Conservation (phyloP, 805 yeast species). For the Kluyveromyces lactis region DNA sequence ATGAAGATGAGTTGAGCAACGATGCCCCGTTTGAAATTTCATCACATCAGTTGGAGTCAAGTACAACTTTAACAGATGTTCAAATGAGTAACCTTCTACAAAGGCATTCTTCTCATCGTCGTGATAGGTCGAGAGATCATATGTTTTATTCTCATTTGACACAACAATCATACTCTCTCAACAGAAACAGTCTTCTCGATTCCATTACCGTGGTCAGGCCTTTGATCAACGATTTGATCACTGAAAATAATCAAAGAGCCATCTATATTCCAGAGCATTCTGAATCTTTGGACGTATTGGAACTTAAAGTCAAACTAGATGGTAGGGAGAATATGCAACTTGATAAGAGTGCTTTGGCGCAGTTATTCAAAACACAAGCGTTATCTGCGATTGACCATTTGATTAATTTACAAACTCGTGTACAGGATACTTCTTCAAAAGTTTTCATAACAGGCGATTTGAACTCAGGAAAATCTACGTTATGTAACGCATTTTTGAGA, state of each 20-base stretch:
- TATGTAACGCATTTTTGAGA: slow-evolving; percentile 82
- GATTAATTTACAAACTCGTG: slow-evolving; percentile 63
- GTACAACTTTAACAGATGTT: not conserved
- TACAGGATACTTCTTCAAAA: slow-evolving; percentile 86
- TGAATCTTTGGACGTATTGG: slow-evolving; percentile 20
- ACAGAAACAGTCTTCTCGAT: slow-evolving; percentile 55
- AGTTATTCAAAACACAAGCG: slow-evolving; percentile 62
- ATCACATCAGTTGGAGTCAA: slow-evolving; percentile 10
- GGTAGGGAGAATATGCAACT: slow-evolving; percentile 39
- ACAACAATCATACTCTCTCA: slow-evolving; percentile 71
- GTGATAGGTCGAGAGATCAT: slow-evolving; percentile 15
- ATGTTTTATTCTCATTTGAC: slow-evolving; percentile 37
- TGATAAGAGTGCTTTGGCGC: slow-evolving; percentile 62
- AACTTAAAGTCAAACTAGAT: slow-evolving; percentile 21
- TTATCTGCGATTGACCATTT: slow-evolving; percentile 60
- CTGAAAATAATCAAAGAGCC: slow-evolving; percentile 53
- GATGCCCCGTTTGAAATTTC: slow-evolving; percentile 22
- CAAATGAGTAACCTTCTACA: slow-evolving; percentile 12
- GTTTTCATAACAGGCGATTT: slow-evolving; percentile 95
- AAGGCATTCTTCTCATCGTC: slow-evolving; percentile 5
- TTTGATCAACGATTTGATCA: slow-evolving; percentile 41
- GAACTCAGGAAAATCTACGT: slow-evolving; percentile 93
- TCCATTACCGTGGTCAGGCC: slow-evolving; percentile 47
- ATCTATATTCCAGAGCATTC: slow-evolving; percentile 46
- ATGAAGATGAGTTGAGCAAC: slow-evolving; percentile 15